These are phyloP conservation scores for Cercospora sp. DNA, from an alignment of 2,329 filamentous ascomycete species.

Conservation along the genomic window DNA sequence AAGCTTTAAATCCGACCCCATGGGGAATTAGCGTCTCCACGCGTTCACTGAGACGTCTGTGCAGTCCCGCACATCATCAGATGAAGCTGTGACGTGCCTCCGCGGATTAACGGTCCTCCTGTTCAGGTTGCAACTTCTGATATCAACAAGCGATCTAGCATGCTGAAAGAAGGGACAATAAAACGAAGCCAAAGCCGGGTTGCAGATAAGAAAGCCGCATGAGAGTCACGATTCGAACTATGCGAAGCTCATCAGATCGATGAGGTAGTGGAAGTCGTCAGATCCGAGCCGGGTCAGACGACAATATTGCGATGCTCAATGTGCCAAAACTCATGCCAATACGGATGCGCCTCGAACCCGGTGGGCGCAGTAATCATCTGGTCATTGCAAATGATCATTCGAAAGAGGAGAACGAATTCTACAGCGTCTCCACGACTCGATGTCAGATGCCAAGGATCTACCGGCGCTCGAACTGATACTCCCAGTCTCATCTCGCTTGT, in stretches of 20 bases:
- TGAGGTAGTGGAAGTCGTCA: not conserved
- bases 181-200: not conserved
- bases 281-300: not conserved
- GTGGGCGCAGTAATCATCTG: not conserved
- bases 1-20: not conserved
- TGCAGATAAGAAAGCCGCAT: not conserved
- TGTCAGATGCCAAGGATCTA: not conserved
- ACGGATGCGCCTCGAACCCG: not conserved
- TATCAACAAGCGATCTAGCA: not conserved
- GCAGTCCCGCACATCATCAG: not conserved
- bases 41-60: not conserved
- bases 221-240: not conserved
- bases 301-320: not conserved
- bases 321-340: not conserved
- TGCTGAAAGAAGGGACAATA: not conserved
- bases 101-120: not conserved
- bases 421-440: not conserved
- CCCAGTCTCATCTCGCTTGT: not conserved
- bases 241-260: not conserved
- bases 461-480: not conserved
- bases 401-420: not conserved
- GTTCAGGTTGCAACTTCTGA: not conserved
- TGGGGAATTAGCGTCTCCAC: not conserved
- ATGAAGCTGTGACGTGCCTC: not conserved
- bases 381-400: not conserved